Base-by-base conservation (phyloP, 2,329 filamentous ascomycete species). In the Chaetomium strumarium region DNA sequence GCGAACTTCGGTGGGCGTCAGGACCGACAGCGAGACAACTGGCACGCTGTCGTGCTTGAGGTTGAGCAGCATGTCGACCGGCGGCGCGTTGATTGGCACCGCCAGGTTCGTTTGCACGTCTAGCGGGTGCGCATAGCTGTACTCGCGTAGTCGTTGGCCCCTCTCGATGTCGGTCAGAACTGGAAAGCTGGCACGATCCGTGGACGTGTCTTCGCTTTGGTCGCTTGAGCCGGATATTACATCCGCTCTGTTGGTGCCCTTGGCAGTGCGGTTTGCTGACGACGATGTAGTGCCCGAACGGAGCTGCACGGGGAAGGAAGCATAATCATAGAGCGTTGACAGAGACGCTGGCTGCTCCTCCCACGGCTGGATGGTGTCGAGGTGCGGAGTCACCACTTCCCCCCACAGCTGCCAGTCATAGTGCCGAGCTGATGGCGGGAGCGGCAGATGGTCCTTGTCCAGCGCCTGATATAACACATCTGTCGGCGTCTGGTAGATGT, bases 1-100 rank as follows among this genome's bases (percentile, higher is more conserved):
- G 2, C 62, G 65, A 46, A 71, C 64, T 55, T 76, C 73, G 0
- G 66, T 70, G 0, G 68, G 67, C 0, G 74, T 77, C 49, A 74
- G 59, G 14, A 74, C 62, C 1, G 63, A 67, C 20, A 68, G 65
- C 14, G 66, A 67, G 14, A 72, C 59, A 42, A 67, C 65, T 1
- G 73, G 72, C 24, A 72, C 58, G 30, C 62, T 63, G 16, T 61
- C 52, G 1, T 50, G 45, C 12, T 47, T 51, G 24, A 58, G 33
- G 40, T 60, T 55, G 42, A 75, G 62, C 16, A 76, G 57, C 2
- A 58, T 57, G 53, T 77, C 73, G 1, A 65, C 36, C 31, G 61
- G 63, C 20, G 65, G 65, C 5, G 64, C 69, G 33, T 69, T 63
- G 46, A 69, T 61, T 1, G 72, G 69, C 36, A 73, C 63, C 11